These are phyloP conservation scores for Endocarpon pusillum DNA, from an alignment of 495 filamentous ascomycete genomes.

Conservation along the genomic window DNA sequence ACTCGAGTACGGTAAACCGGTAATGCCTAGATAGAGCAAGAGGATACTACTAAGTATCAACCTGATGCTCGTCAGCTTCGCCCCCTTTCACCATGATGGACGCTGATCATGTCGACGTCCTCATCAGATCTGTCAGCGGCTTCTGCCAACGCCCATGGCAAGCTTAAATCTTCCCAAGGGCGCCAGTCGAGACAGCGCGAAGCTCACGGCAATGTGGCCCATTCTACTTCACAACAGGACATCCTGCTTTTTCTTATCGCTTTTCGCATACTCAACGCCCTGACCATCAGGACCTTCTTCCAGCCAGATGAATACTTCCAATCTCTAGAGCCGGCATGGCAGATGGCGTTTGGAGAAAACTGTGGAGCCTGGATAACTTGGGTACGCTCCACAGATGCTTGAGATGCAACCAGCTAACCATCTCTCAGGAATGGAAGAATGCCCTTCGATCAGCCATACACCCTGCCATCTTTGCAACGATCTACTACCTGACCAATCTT, in stretches of 20 bases:
- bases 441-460: conserved; percentile 87
- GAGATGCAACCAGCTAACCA: conserved; percentile 7
- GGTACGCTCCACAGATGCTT: conserved; percentile 30
- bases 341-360: conserved; percentile 58
- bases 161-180: conserved; percentile 1
- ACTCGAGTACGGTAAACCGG: too few relatives aligned
- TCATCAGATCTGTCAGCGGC: conserved; percentile 7
- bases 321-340: conserved; percentile 88
- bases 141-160: conserved; percentile 3
- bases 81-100: conserved; percentile 5
- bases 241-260: conserved; percentile 49
- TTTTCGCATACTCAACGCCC: conserved; percentile 72
- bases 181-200: conserved; percentile 1
- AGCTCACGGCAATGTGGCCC: conserved; percentile 1
- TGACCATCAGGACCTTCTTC: conserved; percentile 82
- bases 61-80: too few relatives aligned
- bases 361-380: conserved; percentile 91
- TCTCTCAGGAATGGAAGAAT: conserved; percentile 72
- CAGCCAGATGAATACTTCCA: conserved; percentile 99
- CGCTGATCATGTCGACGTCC: conserved; percentile 4
- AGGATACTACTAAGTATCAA: too few relatives aligned
- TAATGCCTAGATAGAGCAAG: too few relatives aligned
- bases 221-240: conserved; percentile 11
- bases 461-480: conserved; percentile 61
- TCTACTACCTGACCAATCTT: conserved; percentile 47